Percentiles rank a stretch among this genome's conserved stretches.
These are phyloP conservation scores for Puccinia sorghi DNA, from an alignment of 1,284 basidiomycete genomes.

Conservation along the genomic window DNA sequence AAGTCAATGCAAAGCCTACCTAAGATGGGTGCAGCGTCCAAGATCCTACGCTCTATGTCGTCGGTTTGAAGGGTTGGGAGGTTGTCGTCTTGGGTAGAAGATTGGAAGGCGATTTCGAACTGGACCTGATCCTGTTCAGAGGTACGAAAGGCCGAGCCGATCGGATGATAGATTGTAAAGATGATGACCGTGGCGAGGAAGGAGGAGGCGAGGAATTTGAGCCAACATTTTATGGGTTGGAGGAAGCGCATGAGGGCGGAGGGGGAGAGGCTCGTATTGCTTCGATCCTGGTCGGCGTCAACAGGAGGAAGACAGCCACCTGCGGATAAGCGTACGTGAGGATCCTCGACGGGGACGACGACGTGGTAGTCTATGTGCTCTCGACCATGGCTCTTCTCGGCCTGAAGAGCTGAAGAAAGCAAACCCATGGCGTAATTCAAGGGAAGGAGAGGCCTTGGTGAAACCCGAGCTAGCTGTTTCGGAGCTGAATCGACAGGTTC, in stretches of 20 bases:
- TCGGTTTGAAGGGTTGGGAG: neutral
- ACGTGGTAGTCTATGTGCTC: no score
- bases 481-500: no score
- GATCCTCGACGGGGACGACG: no score
- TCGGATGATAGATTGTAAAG: neutral
- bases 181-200: neutral
- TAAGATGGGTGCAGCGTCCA: slow-evolving; percentile 23
- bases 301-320: no score
- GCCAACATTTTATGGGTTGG: neutral
- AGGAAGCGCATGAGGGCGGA: slow-evolving; percentile 3
- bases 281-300: no score
- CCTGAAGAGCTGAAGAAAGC: no score
- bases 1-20: neutral
- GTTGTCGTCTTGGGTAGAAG: neutral
- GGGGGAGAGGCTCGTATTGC: no score
- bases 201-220: neutral
- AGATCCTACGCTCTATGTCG: slow-evolving; percentile 1
- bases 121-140: neutral
- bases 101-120: neutral
- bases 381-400: no score
- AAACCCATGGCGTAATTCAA: no score
- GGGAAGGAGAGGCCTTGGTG: no score
- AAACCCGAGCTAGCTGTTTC: no score
- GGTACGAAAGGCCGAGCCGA: neutral
- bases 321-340: no score